phyloP scores from a whole-genome alignment of 176 grass and related monocot genomes.

The Calamus simplicifolius region DNA sequence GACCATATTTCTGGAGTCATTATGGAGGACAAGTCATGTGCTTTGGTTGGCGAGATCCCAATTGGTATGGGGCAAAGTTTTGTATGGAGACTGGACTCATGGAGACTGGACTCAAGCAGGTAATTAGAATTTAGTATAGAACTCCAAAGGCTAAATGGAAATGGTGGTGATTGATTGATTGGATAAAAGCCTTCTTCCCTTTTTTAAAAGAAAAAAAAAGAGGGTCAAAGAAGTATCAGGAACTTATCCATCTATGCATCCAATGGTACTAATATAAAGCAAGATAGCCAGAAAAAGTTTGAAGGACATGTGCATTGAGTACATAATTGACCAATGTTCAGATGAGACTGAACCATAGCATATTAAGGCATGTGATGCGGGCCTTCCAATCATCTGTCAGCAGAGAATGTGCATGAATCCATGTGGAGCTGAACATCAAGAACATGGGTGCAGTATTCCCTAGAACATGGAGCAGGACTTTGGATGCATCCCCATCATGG shows the following conservation, averaged over 20 bases:
- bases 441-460: constrained; percentile 11
- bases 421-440: constrained; percentile 19
- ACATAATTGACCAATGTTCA: neutral
- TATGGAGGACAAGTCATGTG: no score
- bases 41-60: no score
- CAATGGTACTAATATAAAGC: neutral
- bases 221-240: neutral
- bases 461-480: constrained; percentile 1
- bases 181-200: no score
- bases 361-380: constrained; percentile 11
- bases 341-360: neutral
- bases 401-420: neutral
- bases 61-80: no score
- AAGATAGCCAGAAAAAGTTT: no score
- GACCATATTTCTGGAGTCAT: no score
- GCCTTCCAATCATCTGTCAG: neutral
- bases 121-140: no score
- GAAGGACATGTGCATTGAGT: neutral
- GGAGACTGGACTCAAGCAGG: no score
- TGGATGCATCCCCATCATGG: neutral
- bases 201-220: no score
- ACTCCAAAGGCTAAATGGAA: no score
- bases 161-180: no score
- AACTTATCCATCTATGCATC: neutral
- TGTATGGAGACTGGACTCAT: no score